phyloP scores from a whole-genome alignment of 1,284 basidiomycete genomes.

The Athelia psychrophila region DNA sequence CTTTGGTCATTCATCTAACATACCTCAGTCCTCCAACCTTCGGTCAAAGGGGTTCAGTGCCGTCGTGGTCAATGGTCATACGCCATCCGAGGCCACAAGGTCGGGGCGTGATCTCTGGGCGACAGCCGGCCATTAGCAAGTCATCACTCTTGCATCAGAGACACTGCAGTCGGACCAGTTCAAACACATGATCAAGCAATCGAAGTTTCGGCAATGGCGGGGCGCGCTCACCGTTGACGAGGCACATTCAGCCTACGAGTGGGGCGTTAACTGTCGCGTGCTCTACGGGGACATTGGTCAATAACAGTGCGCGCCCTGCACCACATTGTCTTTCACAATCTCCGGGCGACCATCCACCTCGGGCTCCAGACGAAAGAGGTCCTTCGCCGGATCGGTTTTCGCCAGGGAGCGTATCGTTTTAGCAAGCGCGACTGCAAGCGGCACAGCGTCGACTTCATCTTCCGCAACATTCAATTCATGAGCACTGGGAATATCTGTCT shows the following conservation, averaged over 20 bases:
- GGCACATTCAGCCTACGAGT: not conserved
- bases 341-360: not conserved
- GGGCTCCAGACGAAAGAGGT: not conserved
- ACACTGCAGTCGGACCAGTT: not conserved
- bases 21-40: not conserved
- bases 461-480: not conserved
- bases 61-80: not conserved
- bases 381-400: not conserved
- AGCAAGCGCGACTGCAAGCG: not conserved
- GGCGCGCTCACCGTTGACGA: not conserved
- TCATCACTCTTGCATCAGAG: not conserved
- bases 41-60: not conserved
- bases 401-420: not conserved
- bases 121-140: not conserved
- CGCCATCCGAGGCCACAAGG: too few relatives aligned
- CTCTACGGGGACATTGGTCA: not conserved
- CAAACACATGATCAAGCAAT: not conserved
- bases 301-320: not conserved
- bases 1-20: not conserved
- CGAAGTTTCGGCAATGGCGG: not conserved
- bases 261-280: not conserved
- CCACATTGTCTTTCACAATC: not conserved
- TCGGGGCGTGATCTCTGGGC: not conserved
- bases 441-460: not conserved
- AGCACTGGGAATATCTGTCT: not conserved